phyloP scores from a whole-genome alignment of 768 basidiomycete species.

The Agaricus bisporus region DNA sequence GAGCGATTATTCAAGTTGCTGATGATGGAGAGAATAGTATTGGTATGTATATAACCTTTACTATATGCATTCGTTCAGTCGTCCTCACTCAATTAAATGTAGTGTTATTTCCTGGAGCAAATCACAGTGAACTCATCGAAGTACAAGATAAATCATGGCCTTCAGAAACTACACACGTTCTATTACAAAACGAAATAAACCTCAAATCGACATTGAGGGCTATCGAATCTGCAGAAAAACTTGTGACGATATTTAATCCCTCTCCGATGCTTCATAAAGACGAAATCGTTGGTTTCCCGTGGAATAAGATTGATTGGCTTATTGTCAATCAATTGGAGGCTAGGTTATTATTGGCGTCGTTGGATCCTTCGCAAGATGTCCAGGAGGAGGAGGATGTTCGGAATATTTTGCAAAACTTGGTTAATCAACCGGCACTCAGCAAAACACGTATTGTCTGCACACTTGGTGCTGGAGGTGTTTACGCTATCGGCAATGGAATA shows the following conservation, averaged over 20 bases:
- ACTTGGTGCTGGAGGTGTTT: constrained; percentile 44
- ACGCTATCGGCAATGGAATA: constrained; percentile 32
- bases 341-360: neutral
- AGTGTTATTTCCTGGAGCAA: constrained; percentile 58
- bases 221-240: constrained; percentile 19
- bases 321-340: constrained; percentile 51
- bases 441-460: constrained; percentile 50
- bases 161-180: constrained; percentile 38
- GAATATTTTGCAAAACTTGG: constrained; percentile 1
- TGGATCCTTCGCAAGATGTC: neutral
- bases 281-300: constrained; percentile 40
- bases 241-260: constrained; percentile 45
- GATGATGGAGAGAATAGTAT: constrained; percentile 58
- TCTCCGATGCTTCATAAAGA: constrained; percentile 43
- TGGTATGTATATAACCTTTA: constrained; percentile 27
- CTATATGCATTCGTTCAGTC: neutral
- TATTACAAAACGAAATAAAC: constrained; percentile 58
- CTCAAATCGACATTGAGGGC: constrained; percentile 33
- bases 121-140: constrained; percentile 31
- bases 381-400: too few relatives aligned
- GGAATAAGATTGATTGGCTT: constrained; percentile 47
- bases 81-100: constrained; percentile 1
- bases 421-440: constrained; percentile 19
- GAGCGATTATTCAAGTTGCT: constrained; percentile 56
- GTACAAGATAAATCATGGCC: constrained; percentile 25